Evolutionary conservation across 176 grass and related monocot species (phyloP), one percentile per base, ranked within the genome.

Genomic region (Avena atlantica): DNA sequence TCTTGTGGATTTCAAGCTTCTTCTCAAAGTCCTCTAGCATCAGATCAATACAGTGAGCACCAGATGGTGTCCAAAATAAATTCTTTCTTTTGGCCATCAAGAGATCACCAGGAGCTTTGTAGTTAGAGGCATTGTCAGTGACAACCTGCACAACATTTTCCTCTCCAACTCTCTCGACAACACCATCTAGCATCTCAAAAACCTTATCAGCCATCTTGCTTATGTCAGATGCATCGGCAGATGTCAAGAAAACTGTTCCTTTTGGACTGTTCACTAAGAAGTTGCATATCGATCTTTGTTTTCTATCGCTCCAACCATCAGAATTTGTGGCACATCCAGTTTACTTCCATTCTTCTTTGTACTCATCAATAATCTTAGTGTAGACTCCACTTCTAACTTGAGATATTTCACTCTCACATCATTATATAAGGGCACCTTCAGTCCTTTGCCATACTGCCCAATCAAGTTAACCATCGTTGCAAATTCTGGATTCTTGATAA

Each of bases 1-100:
- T 47, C 4, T 9, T 11, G 5, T 19, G 40, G 40, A 47, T 21
- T 15, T 72, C 12, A 42, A 72, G 45, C 9, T 45, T 71, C 40
- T 72, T 72, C 9, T 72, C 69, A 45, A 72, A 37, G 12, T 72
- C 69, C 37, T 72, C 40, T 21, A 72, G 69, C 19, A 72, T 72
- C 37, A 72, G 12, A 19, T 72, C 69, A 45, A 72, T 72, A 17
- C 69, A 47, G 47, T 47, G 69, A 6, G 40, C 40, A 21, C 9
- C 69, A 72, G 8, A 71, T 11, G 69, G 69, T 21, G 69, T 72
- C 40, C 40, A 42, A 42, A 42, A 42, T 42, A 47, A 10, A 3
- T n/a, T 47, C 47, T 40, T 71, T 47, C 69, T 47, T 4, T 72
- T 72, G n/a, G 17, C 69, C 40, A 47, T 72, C 7, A 72, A 45